Percentiles rank a stretch among this genome's conserved stretches.
These are phyloP conservation scores for Lycium barbarum DNA, from an alignment of 257 asterid genomes.

Conservation along the genomic window DNA sequence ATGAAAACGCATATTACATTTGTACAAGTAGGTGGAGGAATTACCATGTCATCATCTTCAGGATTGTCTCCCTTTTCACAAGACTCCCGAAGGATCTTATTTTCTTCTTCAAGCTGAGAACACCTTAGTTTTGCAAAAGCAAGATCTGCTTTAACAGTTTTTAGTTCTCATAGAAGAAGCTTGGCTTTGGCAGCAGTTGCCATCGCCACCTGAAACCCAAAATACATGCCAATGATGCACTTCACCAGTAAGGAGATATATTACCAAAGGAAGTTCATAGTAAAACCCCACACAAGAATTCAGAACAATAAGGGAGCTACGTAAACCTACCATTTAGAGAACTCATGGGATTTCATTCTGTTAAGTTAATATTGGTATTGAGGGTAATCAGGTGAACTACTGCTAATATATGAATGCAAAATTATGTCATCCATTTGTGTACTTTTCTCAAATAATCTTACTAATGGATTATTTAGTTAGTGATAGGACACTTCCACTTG, in stretches of 20 bases:
- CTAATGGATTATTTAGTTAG: neutral
- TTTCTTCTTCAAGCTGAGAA: slow-evolving; percentile 92
- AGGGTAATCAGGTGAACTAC: neutral
- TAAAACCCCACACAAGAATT: slow-evolving; percentile 7
- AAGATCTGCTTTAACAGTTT: slow-evolving; percentile 85
- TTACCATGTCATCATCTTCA: slow-evolving; percentile 92
- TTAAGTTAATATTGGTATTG: neutral
- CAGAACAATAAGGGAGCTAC: neutral
- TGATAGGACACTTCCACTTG: neutral
- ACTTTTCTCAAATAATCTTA: neutral
- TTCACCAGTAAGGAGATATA: slow-evolving; percentile 37
- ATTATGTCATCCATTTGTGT: neutral
- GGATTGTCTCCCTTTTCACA: slow-evolving; percentile 77
- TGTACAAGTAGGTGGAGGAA: neutral
- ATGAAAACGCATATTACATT: neutral
- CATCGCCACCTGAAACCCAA: slow-evolving; percentile 80
- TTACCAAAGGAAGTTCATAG: slow-evolving; percentile 10
- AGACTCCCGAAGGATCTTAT: slow-evolving; percentile 75
- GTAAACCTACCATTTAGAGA: slow-evolving; percentile 1
- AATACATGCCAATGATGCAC: slow-evolving; percentile 36
- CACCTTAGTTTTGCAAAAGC: slow-evolving; percentile 80
- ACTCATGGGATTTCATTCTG: neutral
- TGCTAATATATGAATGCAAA: slow-evolving; percentile 7
- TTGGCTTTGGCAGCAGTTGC: slow-evolving; percentile 97
- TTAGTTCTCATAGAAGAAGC: slow-evolving; percentile 86